These are phyloP conservation scores for Melastoma malabathricum DNA, from an alignment of 345 rosid species.

Conservation along the genomic window DNA sequence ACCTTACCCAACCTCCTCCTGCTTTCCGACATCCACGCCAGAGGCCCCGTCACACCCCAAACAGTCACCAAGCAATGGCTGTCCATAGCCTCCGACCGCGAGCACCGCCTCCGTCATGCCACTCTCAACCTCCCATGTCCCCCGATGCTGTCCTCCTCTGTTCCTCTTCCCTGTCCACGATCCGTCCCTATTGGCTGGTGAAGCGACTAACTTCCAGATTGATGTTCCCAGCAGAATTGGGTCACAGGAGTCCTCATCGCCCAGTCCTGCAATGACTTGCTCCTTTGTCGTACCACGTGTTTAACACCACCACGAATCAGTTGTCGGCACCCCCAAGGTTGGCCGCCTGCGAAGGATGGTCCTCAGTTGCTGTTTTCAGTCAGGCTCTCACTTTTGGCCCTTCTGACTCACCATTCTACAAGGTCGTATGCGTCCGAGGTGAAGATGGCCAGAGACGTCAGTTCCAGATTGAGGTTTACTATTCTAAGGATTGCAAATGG, in stretches of 20 bases:
- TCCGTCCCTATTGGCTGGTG: no score
- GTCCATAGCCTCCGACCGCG: slow-evolving; percentile 10
- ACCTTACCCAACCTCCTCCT: no score
- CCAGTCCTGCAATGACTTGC: slow-evolving; percentile 27
- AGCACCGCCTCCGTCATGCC: slow-evolving; percentile 14
- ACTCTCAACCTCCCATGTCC: neutral
- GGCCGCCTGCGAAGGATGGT: neutral
- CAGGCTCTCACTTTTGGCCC: slow-evolving; percentile 16
- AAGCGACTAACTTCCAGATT: no score
- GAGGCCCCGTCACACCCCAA: slow-evolving; percentile 11
- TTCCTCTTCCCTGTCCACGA: slow-evolving; percentile 6
- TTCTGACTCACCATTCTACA: slow-evolving; percentile 4
- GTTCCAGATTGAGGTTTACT: slow-evolving; percentile 14
- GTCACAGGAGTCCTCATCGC: slow-evolving; percentile 2
- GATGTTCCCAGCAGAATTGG: no score
- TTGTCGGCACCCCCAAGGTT: slow-evolving; percentile 12
- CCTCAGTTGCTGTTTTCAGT: slow-evolving; percentile 5
- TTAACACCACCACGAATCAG: slow-evolving; percentile 19
- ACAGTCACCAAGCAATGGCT: slow-evolving; percentile 18
- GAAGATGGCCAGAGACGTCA: neutral
- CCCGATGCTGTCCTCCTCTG: slow-evolving; percentile 3
- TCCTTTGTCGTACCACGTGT: slow-evolving; percentile 22
- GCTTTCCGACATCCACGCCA: no score
- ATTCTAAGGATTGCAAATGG: slow-evolving; percentile 12
- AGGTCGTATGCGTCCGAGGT: slow-evolving; percentile 14